Conservation (phyloP, 495 filamentous ascomycete genomes). For the Lepraria neglecta region DNA sequence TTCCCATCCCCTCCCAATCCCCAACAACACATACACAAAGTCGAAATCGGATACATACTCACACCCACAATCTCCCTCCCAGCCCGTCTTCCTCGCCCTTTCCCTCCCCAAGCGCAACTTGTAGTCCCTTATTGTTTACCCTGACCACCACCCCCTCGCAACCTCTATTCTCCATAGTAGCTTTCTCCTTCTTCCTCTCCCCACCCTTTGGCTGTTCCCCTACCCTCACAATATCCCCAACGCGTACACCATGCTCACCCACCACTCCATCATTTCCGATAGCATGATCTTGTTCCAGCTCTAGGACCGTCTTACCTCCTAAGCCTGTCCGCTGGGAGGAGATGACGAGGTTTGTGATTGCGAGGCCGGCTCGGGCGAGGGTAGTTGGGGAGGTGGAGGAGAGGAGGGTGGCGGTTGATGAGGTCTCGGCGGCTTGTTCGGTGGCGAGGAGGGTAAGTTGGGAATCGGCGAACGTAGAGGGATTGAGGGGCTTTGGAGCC, state of each 20-base stretch:
- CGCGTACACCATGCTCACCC: slow-evolving; percentile 74
- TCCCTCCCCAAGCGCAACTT: slow-evolving; percentile 66
- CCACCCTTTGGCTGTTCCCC: slow-evolving; percentile 65
- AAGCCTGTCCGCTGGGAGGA: slow-evolving; percentile 82
- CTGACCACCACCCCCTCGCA: slow-evolving; percentile 76
- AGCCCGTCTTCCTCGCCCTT: slow-evolving; percentile 63
- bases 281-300: slow-evolving; percentile 69
- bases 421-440: slow-evolving; percentile 75
- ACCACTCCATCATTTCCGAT: slow-evolving; percentile 43
- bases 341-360: slow-evolving; percentile 71
- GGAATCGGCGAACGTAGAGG: slow-evolving; percentile 66
- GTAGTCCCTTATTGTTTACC: slow-evolving; percentile 51
- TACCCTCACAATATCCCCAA: slow-evolving; percentile 82
- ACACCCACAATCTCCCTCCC: slow-evolving; percentile 60
- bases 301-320: slow-evolving; percentile 79
- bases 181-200: slow-evolving; percentile 65
- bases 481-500: slow-evolving; percentile 40
- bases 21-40: slow-evolving; percentile 24
- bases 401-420: slow-evolving; percentile 64
- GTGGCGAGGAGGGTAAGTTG: slow-evolving; percentile 71
- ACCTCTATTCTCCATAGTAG: slow-evolving; percentile 55
- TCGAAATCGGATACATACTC: slow-evolving; percentile 28
- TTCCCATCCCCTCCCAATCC: neutral
- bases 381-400: slow-evolving; percentile 61
- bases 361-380: slow-evolving; percentile 80